Conservation (phyloP, 768 basidiomycete species). For the Favolaschia claudopus region DNA sequence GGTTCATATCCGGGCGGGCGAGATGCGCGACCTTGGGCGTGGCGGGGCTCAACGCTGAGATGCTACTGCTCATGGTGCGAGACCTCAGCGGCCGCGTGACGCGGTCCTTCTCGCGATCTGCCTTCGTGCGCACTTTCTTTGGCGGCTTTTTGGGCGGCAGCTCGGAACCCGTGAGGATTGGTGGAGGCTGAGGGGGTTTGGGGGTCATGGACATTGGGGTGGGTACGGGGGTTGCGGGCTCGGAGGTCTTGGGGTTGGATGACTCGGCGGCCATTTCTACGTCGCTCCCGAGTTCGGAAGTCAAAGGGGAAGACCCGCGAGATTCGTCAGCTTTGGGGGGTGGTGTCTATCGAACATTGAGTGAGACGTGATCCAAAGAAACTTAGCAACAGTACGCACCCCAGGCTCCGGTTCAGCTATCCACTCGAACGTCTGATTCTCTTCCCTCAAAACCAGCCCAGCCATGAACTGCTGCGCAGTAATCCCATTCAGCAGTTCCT, state of each 20-base stretch:
- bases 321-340: neutral
- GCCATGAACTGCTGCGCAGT: conserved; percentile 4
- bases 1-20: neutral
- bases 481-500: conserved; percentile 22
- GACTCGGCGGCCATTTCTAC: conserved; percentile 20
- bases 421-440: conserved; percentile 14
- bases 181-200: neutral
- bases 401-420: conserved; percentile 7
- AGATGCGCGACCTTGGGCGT: conserved; percentile 16
- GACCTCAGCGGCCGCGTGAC: conserved; percentile 17
- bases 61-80: conserved; percentile 20
- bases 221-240: conserved; percentile 11
- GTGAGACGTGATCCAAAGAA: neutral
- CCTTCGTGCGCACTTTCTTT: conserved; percentile 11
- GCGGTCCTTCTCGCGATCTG: conserved; percentile 10
- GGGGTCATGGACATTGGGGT: neutral
- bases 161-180: conserved; percentile 17
- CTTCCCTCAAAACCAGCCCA: conserved; percentile 10
- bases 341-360: neutral
- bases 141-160: conserved; percentile 14
- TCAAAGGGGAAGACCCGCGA: conserved; percentile 24
- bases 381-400: neutral
- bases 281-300: conserved; percentile 24
- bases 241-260: conserved; percentile 14
- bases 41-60: conserved; percentile 16